A percentile compares a stretch with the other conserved stretches of the same genome.
These are phyloP conservation scores for Trichothecium sympodiale DNA, from an alignment of 2,329 filamentous ascomycete species.

Conservation along the genomic window DNA sequence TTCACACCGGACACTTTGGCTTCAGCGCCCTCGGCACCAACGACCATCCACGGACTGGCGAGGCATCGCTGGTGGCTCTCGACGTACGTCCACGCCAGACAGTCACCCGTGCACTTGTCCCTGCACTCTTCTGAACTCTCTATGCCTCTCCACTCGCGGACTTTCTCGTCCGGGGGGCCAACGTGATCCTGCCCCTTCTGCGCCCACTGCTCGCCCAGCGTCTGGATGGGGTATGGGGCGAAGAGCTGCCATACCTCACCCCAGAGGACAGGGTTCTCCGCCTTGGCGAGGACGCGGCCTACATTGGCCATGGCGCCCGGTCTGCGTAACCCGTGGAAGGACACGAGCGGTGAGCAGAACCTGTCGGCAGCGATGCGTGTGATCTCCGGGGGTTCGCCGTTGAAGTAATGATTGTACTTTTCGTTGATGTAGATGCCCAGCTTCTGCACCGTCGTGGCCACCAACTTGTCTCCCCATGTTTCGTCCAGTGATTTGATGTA, in stretches of 20 bases:
- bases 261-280: conserved; percentile 34
- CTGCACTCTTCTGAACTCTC: conserved; percentile 30
- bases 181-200: conserved; percentile 35
- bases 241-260: conserved; percentile 39
- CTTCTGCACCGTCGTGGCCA: conserved; percentile 41
- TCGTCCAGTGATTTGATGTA: conserved; percentile 38
- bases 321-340: conserved; percentile 39
- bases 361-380: conserved; percentile 38
- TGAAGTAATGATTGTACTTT: conserved; percentile 41
- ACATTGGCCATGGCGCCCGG: conserved; percentile 33
- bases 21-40: conserved; percentile 22
- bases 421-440: conserved; percentile 45
- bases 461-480: conserved; percentile 42
- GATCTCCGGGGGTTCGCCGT: conserved; percentile 38
- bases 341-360: conserved; percentile 42
- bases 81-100: conserved; percentile 42
- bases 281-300: conserved; percentile 26
- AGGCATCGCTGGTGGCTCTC: conserved; percentile 26
- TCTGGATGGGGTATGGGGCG: conserved; percentile 25
- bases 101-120: conserved; percentile 29
- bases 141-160: conserved; percentile 24
- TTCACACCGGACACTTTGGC: conserved; percentile 20
- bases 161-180: conserved; percentile 33
- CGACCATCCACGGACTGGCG: conserved; percentile 37
- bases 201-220: conserved; percentile 24